These are phyloP conservation scores for Quercus phellos DNA, from an alignment of 331 rosid genomes.

Conservation along the genomic window DNA sequence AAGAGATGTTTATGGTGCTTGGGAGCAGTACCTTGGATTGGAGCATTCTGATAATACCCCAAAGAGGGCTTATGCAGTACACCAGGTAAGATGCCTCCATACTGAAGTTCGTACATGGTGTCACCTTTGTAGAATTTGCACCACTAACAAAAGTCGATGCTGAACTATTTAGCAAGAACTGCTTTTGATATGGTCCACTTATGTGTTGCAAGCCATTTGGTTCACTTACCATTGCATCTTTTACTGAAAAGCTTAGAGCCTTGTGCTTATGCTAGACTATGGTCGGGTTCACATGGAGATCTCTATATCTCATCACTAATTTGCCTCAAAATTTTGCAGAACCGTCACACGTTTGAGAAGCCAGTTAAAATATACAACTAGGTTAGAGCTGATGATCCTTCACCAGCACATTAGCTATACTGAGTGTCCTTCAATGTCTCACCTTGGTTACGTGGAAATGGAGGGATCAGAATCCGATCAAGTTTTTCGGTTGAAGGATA, in stretches of 20 bases:
- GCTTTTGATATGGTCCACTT: not conserved
- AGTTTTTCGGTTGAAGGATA: conserved; percentile 19
- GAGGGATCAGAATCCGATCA: conserved; percentile 1
- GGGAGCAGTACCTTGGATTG: conserved; percentile 98
- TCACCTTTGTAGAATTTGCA: not conserved
- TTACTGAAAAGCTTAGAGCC: not conserved
- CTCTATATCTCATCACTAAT: not conserved
- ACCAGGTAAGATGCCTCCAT: conserved; percentile 50
- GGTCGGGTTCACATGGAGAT: not conserved
- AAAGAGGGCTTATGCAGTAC: conserved; percentile 56
- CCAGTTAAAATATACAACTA: conserved; percentile 78
- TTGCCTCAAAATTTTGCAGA: conserved; percentile 53
- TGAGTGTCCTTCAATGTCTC: conserved; percentile 8
- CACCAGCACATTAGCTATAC: conserved; percentile 11
- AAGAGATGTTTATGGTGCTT: conserved; percentile 84
- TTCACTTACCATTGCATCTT: not conserved
- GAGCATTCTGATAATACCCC: conserved; percentile 79
- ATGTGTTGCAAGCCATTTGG: not conserved
- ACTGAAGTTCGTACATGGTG: not conserved
- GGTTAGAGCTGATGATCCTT: conserved; percentile 18
- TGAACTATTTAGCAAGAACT: not conserved
- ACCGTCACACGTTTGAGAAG: conserved; percentile 71
- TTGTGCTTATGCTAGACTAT: not conserved
- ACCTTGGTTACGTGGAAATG: conserved; percentile 10
- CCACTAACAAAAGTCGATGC: not conserved